Percentiles rank a stretch among this genome's conserved stretches.
phyloP scores from a whole-genome alignment of 768 basidiomycete species.

The Leccinum incarnatum region DNA sequence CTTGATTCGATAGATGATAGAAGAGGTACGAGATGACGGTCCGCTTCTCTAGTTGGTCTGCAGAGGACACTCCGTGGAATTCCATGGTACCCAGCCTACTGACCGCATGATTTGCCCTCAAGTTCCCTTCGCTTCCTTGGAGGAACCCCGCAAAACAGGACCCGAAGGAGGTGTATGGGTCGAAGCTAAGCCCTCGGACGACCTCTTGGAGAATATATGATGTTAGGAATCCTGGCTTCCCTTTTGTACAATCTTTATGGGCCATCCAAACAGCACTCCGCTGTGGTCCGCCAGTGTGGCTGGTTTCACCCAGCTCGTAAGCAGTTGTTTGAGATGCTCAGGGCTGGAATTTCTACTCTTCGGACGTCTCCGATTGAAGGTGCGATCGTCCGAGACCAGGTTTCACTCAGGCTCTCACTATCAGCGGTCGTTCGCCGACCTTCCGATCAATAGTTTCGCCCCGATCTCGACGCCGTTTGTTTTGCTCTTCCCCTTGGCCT shows the following conservation, averaged over 20 bases:
- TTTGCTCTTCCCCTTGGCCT: neutral
- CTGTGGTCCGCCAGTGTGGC: neutral
- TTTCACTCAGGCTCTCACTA: constrained; percentile 17
- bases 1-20: no score
- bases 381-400: neutral
- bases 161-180: constrained; percentile 18
- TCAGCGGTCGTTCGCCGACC: constrained; percentile 2
- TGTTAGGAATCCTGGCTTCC: neutral
- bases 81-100: constrained; percentile 8
- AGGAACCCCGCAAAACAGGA: constrained; percentile 20
- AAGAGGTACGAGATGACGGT: no score
- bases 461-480: neutral
- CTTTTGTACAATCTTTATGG: constrained; percentile 7
- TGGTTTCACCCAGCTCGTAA: constrained; percentile 14
- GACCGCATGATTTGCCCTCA: constrained; percentile 13
- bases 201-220: constrained; percentile 7
- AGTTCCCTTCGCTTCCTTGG: constrained; percentile 19
- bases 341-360: neutral
- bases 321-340: neutral
- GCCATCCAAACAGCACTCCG: neutral
- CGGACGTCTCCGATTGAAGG: neutral
- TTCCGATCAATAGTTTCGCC: constrained; percentile 8
- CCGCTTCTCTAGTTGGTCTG: constrained; percentile 1
- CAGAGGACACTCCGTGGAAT: constrained; percentile 22
- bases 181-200: constrained; percentile 11